Conservation (phyloP, 768 basidiomycete genomes). For the Lyophyllum atratum region DNA sequence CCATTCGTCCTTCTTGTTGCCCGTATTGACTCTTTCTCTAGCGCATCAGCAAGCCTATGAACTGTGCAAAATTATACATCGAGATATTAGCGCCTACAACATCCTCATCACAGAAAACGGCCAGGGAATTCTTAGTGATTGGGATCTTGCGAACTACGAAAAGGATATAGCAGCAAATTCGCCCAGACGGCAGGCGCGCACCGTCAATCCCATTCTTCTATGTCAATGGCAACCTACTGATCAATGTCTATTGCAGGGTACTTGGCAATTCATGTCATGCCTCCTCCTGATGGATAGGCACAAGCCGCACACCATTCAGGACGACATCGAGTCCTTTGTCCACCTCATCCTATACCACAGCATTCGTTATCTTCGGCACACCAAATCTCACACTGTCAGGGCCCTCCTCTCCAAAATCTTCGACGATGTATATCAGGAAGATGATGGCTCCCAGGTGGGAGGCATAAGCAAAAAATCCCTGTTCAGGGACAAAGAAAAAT, state of each 20-base stretch:
- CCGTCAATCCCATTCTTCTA: not conserved
- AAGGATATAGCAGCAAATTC: not conserved
- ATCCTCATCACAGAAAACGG: not conserved
- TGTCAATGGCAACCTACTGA: not conserved
- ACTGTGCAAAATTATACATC: not conserved
- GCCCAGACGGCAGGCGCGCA: not conserved
- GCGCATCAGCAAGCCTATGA: not conserved
- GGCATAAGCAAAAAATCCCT: too few relatives aligned
- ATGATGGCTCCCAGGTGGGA: too few relatives aligned
- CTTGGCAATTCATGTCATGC: slow-evolving; percentile 33
- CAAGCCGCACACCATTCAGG: slow-evolving; percentile 22
- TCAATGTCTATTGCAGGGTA: slow-evolving; percentile 22
- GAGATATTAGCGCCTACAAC: not conserved
- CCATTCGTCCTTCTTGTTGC: too few relatives aligned
- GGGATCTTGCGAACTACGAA: not conserved
- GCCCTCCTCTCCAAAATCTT: too few relatives aligned
- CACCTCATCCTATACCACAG: slow-evolving; percentile 19
- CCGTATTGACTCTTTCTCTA: not conserved
- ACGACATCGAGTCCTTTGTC: slow-evolving; percentile 34
- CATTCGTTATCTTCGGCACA: slow-evolving; percentile 7
- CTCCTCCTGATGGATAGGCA: slow-evolving; percentile 16
- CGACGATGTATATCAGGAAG: too few relatives aligned
- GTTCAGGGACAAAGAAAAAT: too few relatives aligned
- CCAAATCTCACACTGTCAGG: too few relatives aligned
- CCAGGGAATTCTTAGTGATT: not conserved